Evolutionary conservation across 805 yeast species (phyloP).

Genomic region (Danielia oregonensis): DNA sequence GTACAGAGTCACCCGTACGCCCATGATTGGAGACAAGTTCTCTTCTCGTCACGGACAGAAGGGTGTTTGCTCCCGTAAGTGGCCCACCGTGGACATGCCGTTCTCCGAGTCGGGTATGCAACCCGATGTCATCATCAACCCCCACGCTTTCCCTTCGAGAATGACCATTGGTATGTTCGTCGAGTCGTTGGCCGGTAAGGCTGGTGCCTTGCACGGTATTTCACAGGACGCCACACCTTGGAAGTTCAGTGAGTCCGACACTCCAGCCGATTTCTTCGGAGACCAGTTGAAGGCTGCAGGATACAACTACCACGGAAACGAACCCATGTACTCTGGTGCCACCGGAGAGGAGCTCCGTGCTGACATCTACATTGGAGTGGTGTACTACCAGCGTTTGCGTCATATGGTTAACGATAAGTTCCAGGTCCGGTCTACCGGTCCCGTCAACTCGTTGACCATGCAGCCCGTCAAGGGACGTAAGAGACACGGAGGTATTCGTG

Average conservation of each 20-base stretch:
- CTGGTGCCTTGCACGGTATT: conserved; percentile 96
- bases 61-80: conserved; percentile 97
- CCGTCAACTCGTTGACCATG: conserved; percentile 94
- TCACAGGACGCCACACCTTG: conserved; percentile 98
- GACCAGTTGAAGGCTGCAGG: conserved; percentile 86
- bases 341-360: conserved; percentile 97
- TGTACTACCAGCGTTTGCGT: conserved; percentile 95
- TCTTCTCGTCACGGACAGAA: conserved; percentile 98
- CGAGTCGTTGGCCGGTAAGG: conserved; percentile 97
- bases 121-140: conserved; percentile 96
- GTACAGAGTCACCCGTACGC: conserved; percentile 85
- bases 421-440: conserved; percentile 99
- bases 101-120: conserved; percentile 94
- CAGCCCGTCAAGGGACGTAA: conserved; percentile 99
- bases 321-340: conserved; percentile 98
- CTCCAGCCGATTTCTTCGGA: conserved; percentile 97
- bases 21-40: conserved; percentile 95
- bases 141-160: conserved; percentile 99
- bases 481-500: conserved; percentile 98
- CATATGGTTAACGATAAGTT: conserved; percentile 99
- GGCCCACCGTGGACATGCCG: conserved; percentile 98
- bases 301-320: conserved; percentile 96
- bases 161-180: conserved; percentile 99
- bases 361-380: conserved; percentile 95
- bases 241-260: conserved; percentile 85